Evolutionary conservation across 352 stramenopile genomes (phyloP).

Genomic region (Pythium diclinum): DNA sequence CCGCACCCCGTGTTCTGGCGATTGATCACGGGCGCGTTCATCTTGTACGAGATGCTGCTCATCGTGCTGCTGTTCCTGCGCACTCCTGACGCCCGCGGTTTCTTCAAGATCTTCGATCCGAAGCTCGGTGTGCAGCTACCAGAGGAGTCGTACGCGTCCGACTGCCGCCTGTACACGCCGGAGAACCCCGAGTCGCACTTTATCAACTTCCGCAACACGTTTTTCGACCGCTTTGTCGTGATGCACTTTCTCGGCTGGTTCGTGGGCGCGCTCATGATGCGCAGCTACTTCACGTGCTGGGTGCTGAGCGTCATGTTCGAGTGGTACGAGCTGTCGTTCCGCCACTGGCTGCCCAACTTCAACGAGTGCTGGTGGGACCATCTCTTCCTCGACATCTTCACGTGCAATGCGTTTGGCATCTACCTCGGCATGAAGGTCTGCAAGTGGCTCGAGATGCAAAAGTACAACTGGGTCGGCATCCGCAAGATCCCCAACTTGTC

Average conservation of each 20-base stretch:
- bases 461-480: conserved; percentile 88
- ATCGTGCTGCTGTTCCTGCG: conserved; percentile 84
- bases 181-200: conserved; percentile 80
- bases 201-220: conserved; percentile 73
- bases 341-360: conserved; percentile 92
- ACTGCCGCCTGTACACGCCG: conserved; percentile 85
- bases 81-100: conserved; percentile 73
- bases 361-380: conserved; percentile 96
- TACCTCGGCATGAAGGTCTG: conserved; percentile 87
- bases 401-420: conserved; percentile 92
- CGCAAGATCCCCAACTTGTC: conserved; percentile 78
- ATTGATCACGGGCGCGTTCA: conserved; percentile 87
- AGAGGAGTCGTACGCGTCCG: conserved; percentile 76
- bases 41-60: conserved; percentile 91
- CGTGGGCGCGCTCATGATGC: conserved; percentile 82
- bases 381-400: conserved; percentile 92
- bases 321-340: conserved; percentile 86
- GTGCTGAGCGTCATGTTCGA: conserved; percentile 83
- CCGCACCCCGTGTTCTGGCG: conserved; percentile 91
- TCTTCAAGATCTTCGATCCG: conserved; percentile 84
- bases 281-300: conserved; percentile 82
- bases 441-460: conserved; percentile 85
- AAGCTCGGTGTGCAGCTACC: conserved; percentile 71
- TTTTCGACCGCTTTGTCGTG: conserved; percentile 87
- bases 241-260: conserved; percentile 92